Conservation (phyloP, 306 rosid species). For the Acmispon strigosus region DNA sequence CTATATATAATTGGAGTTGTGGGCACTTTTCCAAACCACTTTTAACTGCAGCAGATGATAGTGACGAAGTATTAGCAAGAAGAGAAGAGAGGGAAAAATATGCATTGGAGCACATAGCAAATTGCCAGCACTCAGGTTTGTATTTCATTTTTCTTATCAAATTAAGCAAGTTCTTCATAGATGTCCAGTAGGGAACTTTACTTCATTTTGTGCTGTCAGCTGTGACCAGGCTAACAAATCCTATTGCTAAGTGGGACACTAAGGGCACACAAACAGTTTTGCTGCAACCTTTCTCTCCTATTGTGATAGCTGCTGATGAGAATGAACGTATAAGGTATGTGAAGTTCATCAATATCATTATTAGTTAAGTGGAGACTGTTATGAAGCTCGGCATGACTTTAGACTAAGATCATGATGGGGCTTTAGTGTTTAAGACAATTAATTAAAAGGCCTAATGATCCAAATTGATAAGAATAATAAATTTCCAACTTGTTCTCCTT, state of each 20-base stretch:
- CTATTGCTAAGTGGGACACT: constrained; percentile 88
- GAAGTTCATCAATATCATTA: not conserved
- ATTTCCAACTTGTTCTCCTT: not conserved
- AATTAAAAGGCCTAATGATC: not conserved
- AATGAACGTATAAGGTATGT: constrained; percentile 87
- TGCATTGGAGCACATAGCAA: constrained; percentile 82
- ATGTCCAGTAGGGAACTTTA: constrained; percentile 8
- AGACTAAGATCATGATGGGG: not conserved
- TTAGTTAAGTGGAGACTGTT: not conserved
- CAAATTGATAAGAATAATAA: not conserved
- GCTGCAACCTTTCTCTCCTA: constrained; percentile 92
- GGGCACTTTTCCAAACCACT: constrained; percentile 95
- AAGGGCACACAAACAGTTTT: constrained; percentile 69
- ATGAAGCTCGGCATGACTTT: constrained; percentile 2
- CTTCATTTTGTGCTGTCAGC: constrained; percentile 44
- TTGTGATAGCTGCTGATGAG: constrained; percentile 90
- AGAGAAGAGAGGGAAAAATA: constrained; percentile 90
- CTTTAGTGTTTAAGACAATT: not conserved
- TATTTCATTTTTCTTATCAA: not conserved
- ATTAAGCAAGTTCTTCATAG: not conserved
- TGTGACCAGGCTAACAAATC: constrained; percentile 74
- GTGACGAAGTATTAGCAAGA: constrained; percentile 59
- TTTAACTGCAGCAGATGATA: constrained; percentile 61
- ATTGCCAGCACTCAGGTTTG: constrained; percentile 92
- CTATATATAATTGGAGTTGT: constrained; percentile 94